Evolutionary conservation across 768 basidiomycete genomes (phyloP).

Genomic region (Russula emetica): DNA sequence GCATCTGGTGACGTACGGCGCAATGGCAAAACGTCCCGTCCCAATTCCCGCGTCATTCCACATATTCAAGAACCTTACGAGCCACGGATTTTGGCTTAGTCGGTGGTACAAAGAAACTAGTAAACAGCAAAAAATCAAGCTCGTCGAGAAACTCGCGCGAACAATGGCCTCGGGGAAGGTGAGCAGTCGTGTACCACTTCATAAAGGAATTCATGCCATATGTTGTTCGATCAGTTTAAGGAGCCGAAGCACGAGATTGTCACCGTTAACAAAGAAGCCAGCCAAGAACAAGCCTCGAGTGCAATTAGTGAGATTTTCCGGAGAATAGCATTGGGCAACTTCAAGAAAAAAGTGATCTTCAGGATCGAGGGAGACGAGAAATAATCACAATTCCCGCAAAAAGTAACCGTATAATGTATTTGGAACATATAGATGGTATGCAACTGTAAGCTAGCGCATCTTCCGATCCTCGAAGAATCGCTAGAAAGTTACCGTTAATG

Average conservation of each 20-base stretch:
- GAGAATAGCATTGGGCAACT: slow-evolving; percentile 36
- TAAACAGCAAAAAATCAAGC: slow-evolving; percentile 39
- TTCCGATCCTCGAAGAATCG: slow-evolving; percentile 86
- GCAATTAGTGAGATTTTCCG: slow-evolving; percentile 37
- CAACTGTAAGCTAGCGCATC: slow-evolving; percentile 47
- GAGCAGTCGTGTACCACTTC: neutral
- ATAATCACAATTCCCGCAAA: slow-evolving; percentile 18
- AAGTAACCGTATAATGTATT: slow-evolving; percentile 16
- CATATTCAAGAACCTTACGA: slow-evolving; percentile 79
- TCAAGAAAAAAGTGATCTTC: slow-evolving; percentile 51
- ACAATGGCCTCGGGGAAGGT: slow-evolving; percentile 23
- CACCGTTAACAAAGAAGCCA: slow-evolving; percentile 40
- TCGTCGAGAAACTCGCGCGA: slow-evolving; percentile 15
- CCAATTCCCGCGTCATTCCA: slow-evolving; percentile 66
- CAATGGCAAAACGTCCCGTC: slow-evolving; percentile 81
- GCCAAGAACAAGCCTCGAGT: slow-evolving; percentile 38
- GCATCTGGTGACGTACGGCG: slow-evolving; percentile 82
- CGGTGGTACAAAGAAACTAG: slow-evolving; percentile 58
- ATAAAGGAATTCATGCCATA: neutral
- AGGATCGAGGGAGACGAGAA: slow-evolving; percentile 35
- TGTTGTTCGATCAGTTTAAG: slow-evolving; percentile 48
- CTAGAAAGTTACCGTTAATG: slow-evolving; percentile 36
- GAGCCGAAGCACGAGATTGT: slow-evolving; percentile 69
- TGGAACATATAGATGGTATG: slow-evolving; percentile 21
- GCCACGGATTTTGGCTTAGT: slow-evolving; percentile 76